Evolutionary conservation across 805 yeast species (phyloP).

Genomic region (Metschnikowia vanudenii): DNA sequence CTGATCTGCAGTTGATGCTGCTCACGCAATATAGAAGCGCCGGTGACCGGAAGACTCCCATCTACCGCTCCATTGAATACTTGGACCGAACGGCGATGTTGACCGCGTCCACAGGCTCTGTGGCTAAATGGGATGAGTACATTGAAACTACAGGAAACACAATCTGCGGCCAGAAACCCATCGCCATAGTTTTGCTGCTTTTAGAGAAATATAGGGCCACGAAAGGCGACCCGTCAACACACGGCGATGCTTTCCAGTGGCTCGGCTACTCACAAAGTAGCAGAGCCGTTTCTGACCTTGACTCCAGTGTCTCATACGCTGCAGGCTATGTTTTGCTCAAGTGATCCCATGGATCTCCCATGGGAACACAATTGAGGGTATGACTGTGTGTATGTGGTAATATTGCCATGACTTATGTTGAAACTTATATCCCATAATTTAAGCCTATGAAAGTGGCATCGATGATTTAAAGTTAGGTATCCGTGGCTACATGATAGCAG

Average conservation of each 20-base stretch:
- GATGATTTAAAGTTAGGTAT: no score
- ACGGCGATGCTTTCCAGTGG: slow-evolving; percentile 54
- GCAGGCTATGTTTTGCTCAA: slow-evolving; percentile 55
- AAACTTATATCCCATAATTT: no score
- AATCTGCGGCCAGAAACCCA: slow-evolving; percentile 88
- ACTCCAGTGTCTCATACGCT: slow-evolving; percentile 90
- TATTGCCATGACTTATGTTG: no score
- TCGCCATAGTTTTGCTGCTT: slow-evolving; percentile 58
- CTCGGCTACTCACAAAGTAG: slow-evolving; percentile 79
- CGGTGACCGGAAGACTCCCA: slow-evolving; percentile 36
- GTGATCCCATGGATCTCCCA: no score
- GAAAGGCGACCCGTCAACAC: slow-evolving; percentile 16
- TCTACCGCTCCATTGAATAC: slow-evolving; percentile 69
- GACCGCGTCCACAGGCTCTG: slow-evolving; percentile 54
- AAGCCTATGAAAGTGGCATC: no score
- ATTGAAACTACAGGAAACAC: slow-evolving; percentile 76
- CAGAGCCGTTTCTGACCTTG: slow-evolving; percentile 43
- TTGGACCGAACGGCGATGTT: slow-evolving; percentile 74
- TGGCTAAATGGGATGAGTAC: slow-evolving; percentile 63
- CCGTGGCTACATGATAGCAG: no score
- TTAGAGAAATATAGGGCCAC: slow-evolving; percentile 38
- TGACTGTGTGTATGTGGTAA: no score
- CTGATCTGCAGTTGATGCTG: slow-evolving; percentile 11
- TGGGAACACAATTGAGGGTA: no score
- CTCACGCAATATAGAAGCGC: slow-evolving; percentile 12